Percentiles rank a stretch among this genome's conserved stretches.
phyloP scores from a whole-genome alignment of 495 filamentous ascomycete species.

The Xylona heveae region DNA sequence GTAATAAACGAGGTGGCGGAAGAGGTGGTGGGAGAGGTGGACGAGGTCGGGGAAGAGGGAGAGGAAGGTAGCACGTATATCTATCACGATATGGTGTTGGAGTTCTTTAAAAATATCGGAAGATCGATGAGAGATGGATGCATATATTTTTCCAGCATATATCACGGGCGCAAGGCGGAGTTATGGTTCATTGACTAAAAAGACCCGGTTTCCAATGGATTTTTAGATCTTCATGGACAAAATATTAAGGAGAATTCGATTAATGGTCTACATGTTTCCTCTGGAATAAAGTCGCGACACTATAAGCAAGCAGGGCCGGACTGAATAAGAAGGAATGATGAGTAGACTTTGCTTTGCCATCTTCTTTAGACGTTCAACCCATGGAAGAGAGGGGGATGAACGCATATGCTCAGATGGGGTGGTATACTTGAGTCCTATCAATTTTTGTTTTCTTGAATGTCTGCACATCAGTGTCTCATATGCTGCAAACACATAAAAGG shows the following conservation, averaged over 20 bases:
- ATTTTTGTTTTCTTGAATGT: too few species aligned
- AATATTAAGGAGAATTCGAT: neutral
- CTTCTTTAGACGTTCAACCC: constrained; percentile 4
- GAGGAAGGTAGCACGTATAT: too few species aligned
- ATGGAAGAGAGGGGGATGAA: neutral
- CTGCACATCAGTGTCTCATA: too few species aligned
- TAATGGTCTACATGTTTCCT: neutral
- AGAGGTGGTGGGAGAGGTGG: constrained; percentile 1
- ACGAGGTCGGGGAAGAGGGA: constrained; percentile 4
- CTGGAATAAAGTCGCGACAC: constrained; percentile 1
- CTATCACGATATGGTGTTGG: constrained; percentile 1
- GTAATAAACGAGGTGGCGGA: neutral
- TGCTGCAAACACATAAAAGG: too few species aligned
- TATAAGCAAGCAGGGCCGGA: neutral
- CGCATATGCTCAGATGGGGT: constrained; percentile 5
- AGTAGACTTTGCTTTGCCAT: constrained; percentile 3
- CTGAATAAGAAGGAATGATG: constrained; percentile 1
- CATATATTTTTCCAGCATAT: too few species aligned
- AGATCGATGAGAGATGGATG: neutral
- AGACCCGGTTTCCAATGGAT: too few species aligned
- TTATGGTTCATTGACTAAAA: too few species aligned
- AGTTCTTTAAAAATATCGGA: constrained; percentile 1
- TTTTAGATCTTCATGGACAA: too few species aligned
- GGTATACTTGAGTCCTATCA: too few species aligned
- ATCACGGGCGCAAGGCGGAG: too few species aligned